phyloP scores from a whole-genome alignment of 768 basidiomycete genomes.

The Hygrocybe coccinea region DNA sequence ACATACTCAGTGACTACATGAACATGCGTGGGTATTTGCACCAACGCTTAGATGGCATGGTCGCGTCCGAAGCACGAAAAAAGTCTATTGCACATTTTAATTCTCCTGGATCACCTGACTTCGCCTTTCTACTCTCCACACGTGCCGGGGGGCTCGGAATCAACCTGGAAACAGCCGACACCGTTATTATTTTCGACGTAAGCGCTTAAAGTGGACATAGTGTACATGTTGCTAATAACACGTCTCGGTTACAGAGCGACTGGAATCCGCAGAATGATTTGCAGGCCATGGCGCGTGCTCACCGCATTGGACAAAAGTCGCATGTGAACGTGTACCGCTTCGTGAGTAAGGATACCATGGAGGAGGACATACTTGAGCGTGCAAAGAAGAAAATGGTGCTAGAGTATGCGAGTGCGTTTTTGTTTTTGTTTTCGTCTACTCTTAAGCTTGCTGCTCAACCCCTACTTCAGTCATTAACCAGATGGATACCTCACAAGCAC shows the following conservation, averaged over 20 bases:
- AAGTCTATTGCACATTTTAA: constrained; percentile 98
- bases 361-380: constrained; percentile 95
- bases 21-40: constrained; percentile 80
- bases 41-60: constrained; percentile 94
- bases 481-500: constrained; percentile 98
- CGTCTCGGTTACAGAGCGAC: constrained; percentile 60
- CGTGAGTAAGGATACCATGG: constrained; percentile 98
- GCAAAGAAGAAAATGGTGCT: constrained; percentile 99
- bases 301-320: constrained; percentile 97
- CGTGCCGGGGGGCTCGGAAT: constrained; percentile 97
- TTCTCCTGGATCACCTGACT: constrained; percentile 86
- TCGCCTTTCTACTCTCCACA: constrained; percentile 94
- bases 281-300: constrained; percentile 98
- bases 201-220: constrained; percentile 28
- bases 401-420: constrained; percentile 91
- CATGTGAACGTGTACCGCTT: constrained; percentile 99
- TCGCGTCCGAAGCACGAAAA: constrained; percentile 88
- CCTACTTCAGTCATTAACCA: constrained; percentile 87
- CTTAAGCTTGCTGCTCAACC: constrained; percentile 5
- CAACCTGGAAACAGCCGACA: constrained; percentile 98
- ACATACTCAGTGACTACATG: constrained; percentile 98
- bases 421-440: neutral
- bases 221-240: constrained; percentile 10
- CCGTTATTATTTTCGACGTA: constrained; percentile 98
- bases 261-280: constrained; percentile 99